A percentile compares a stretch with the other conserved stretches of the same genome.
phyloP scores from a whole-genome alignment of 2,329 filamentous ascomycete species.

The Sphaceloma murrayae region DNA sequence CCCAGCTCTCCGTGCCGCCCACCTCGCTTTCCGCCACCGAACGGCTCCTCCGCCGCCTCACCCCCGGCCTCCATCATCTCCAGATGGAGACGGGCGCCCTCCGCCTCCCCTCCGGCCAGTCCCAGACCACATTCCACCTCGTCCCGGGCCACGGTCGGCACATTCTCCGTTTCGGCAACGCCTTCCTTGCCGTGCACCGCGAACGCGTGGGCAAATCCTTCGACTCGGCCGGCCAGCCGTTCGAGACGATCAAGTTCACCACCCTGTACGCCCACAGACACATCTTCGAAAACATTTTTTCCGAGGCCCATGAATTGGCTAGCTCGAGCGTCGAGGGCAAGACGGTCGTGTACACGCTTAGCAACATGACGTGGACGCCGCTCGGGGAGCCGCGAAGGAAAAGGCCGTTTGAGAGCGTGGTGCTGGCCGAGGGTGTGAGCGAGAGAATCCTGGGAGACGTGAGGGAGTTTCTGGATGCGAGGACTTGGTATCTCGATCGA shows the following conservation, averaged over 20 bases:
- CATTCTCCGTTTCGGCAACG: conserved; percentile 73
- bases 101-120: conserved; percentile 55
- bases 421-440: conserved; percentile 74
- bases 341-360: conserved; percentile 80
- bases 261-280: conserved; percentile 82
- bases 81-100: conserved; percentile 56
- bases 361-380: conserved; percentile 73
- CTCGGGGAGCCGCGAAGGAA: conserved; percentile 81
- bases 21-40: conserved; percentile 32
- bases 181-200: conserved; percentile 78
- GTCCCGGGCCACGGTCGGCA: conserved; percentile 88
- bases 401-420: conserved; percentile 76
- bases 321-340: conserved; percentile 78
- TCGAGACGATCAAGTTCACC: conserved; percentile 87
- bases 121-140: conserved; percentile 72
- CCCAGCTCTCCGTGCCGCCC: conserved; percentile 37
- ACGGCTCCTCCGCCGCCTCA: conserved; percentile 47
- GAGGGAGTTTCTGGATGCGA: conserved; percentile 66
- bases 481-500: conserved; percentile 87
- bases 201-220: conserved; percentile 73
- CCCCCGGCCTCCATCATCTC: conserved; percentile 52
- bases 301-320: conserved; percentile 73
- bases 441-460: conserved; percentile 73
- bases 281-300: conserved; percentile 83
- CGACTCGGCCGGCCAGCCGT: conserved; percentile 74